A percentile compares a stretch with the other conserved stretches of the same genome.
Conservation (phyloP, 1,284 basidiomycete species). For the Ceratobasidium sp. region DNA sequence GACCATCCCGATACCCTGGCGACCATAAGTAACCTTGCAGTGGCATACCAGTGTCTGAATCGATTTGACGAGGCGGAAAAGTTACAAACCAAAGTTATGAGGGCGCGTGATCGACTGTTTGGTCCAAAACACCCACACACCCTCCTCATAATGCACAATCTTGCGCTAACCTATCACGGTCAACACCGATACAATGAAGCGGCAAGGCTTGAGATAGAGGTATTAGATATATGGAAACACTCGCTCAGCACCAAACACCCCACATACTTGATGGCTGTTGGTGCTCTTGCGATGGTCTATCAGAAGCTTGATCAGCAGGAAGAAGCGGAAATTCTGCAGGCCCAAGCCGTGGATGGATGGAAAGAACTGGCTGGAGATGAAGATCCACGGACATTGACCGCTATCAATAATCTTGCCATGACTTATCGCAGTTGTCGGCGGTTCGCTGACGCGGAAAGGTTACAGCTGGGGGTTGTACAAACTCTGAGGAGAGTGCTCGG, state of each 20-base stretch:
- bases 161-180: neutral
- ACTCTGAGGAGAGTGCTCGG: neutral
- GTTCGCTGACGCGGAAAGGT: neutral
- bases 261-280: too few species aligned
- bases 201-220: too few species aligned
- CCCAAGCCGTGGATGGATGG: neutral
- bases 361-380: neutral
- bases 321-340: neutral
- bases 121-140: slow-evolving; percentile 3
- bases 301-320: too few species aligned
- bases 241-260: too few species aligned
- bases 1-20: too few species aligned
- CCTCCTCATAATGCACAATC: neutral
- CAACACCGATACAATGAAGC: neutral
- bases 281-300: too few species aligned
- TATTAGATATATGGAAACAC: too few species aligned
- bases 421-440: neutral
- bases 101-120: neutral
- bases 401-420: slow-evolving; percentile 5
- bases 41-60: neutral
- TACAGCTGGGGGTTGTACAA: neutral
- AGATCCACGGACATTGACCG: neutral
- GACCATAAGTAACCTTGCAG: too few species aligned
- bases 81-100: neutral
- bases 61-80: neutral